These are phyloP conservation scores for Pleurotus tuoliensis DNA, from an alignment of 768 basidiomycete species.

Conservation along the genomic window DNA sequence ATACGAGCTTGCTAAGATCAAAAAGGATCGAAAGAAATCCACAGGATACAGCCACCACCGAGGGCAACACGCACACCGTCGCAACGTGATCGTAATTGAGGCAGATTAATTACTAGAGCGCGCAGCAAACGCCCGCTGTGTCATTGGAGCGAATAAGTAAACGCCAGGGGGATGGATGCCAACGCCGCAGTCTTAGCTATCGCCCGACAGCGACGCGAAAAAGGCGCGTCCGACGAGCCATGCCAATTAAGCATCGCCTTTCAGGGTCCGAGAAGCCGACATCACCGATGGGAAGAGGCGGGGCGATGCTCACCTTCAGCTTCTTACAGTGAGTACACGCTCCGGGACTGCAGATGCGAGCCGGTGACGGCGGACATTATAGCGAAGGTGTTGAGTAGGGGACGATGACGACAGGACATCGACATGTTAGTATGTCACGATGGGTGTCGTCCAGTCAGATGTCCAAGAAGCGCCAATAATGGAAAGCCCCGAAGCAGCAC, in stretches of 20 bases:
- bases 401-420: too few relatives aligned
- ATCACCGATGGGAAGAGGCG: constrained; percentile 10
- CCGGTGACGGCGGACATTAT: too few relatives aligned
- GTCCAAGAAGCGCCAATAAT: too few relatives aligned
- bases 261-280: constrained; percentile 11
- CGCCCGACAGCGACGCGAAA: too few relatives aligned
- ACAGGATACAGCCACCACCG: constrained; percentile 5
- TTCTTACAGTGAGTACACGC: constrained; percentile 87
- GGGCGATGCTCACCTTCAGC: constrained; percentile 60
- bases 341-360: constrained; percentile 49
- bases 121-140: not conserved
- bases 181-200: not conserved
- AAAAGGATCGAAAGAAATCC: not conserved
- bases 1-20: constrained; percentile 7
- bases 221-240: not conserved
- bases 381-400: too few relatives aligned
- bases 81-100: not conserved
- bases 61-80: not conserved
- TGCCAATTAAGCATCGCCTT: not conserved
- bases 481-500: too few relatives aligned
- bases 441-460: too few relatives aligned
- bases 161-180: not conserved
- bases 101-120: not conserved
- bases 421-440: too few relatives aligned
- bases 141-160: not conserved